phyloP scores from a whole-genome alignment of 805 yeast species.

The Phaffomyces antillensis region DNA sequence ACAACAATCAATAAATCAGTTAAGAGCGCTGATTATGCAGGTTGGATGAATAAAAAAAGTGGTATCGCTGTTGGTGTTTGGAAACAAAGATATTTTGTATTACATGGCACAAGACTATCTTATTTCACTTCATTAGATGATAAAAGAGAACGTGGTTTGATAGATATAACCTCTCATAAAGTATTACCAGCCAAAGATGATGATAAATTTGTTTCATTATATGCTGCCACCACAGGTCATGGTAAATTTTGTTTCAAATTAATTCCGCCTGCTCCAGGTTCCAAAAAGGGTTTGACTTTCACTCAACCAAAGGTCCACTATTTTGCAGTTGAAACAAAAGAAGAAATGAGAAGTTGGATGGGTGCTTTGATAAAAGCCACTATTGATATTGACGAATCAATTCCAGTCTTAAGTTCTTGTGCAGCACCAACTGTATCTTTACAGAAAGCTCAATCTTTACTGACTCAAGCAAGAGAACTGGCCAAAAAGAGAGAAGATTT shows the following conservation, averaged over 20 bases:
- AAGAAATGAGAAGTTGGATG: constrained; percentile 94
- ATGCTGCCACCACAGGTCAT: constrained; percentile 89
- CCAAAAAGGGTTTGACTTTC: constrained; percentile 88
- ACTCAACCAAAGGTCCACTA: constrained; percentile 95
- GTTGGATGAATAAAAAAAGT: constrained; percentile 96
- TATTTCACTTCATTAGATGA: constrained; percentile 78
- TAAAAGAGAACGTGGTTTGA: constrained; percentile 80
- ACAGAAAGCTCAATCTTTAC: constrained; percentile 77
- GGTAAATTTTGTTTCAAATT: constrained; percentile 92
- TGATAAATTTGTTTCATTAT: constrained; percentile 76
- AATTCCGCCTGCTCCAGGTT: constrained; percentile 97
- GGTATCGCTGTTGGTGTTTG: constrained; percentile 81
- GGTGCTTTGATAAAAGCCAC: constrained; percentile 93
- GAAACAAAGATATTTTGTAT: constrained; percentile 77
- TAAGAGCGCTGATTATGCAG: constrained; percentile 67
- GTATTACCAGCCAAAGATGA: constrained; percentile 80
- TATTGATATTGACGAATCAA: constrained; percentile 87
- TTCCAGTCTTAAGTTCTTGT: constrained; percentile 88
- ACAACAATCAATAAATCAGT: constrained; percentile 74
- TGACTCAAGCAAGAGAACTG: constrained; percentile 76
- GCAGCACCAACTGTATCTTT: constrained; percentile 92
- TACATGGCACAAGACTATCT: constrained; percentile 90
- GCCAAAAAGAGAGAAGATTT: constrained; percentile 46
- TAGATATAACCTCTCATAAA: constrained; percentile 91
- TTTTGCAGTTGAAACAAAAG: constrained; percentile 88